Percentiles rank a stretch among this genome's conserved stretches.
These are phyloP conservation scores for Yarrowia divulgata DNA, from an alignment of 805 yeast genomes.

Conservation along the genomic window DNA sequence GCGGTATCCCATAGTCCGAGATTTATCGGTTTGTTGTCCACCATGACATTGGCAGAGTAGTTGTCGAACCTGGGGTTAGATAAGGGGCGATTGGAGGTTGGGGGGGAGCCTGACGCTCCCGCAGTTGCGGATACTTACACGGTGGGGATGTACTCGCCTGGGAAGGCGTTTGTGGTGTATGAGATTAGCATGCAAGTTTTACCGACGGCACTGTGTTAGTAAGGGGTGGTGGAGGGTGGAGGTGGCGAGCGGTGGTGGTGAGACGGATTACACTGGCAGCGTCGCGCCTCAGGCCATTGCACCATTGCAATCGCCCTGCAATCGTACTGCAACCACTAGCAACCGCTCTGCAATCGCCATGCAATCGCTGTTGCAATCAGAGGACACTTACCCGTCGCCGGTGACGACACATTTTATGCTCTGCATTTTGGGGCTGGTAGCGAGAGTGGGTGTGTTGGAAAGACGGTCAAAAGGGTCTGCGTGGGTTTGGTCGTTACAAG, in stretches of 20 bases:
- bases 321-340: too few relatives aligned
- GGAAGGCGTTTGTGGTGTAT: constrained; percentile 91
- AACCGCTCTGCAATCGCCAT: too few relatives aligned
- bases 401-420: constrained; percentile 91
- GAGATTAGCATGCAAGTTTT: constrained; percentile 87
- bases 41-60: constrained; percentile 84
- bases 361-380: not conserved
- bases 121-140: constrained; percentile 53
- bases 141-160: constrained; percentile 92
- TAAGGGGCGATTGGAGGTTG: not conserved
- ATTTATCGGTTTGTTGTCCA: constrained; percentile 80
- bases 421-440: constrained; percentile 59
- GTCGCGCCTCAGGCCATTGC: too few relatives aligned
- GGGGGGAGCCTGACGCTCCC: not conserved
- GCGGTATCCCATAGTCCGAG: constrained; percentile 96
- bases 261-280: too few relatives aligned
- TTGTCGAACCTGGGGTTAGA: constrained; percentile 67
- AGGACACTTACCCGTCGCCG: constrained; percentile 71
- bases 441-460: constrained; percentile 2
- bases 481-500: not conserved
- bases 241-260: not conserved
- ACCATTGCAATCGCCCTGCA: too few relatives aligned
- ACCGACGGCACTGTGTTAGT: constrained; percentile 74
- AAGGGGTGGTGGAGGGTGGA: not conserved
- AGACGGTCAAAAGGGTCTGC: not conserved